A percentile compares a stretch with the other conserved stretches of the same genome.
Conservation (phyloP, 768 basidiomycete genomes). For the Chalciporus sphaerocephalus region DNA sequence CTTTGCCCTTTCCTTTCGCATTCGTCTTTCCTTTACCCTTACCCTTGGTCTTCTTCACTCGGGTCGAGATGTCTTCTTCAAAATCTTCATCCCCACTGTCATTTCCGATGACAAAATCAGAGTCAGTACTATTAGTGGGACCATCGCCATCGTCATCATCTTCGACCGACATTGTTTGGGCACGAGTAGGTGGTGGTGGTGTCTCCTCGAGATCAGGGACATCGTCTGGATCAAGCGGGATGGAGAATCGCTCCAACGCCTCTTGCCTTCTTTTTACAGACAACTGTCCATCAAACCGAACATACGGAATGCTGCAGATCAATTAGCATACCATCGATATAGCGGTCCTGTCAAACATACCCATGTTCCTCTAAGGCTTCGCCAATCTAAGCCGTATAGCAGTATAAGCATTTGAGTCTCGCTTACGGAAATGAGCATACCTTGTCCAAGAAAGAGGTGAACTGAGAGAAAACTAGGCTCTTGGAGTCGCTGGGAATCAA, state of each 20-base stretch:
- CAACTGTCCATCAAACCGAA: conserved; percentile 84
- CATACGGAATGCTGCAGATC: conserved; percentile 57
- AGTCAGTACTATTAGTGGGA: conserved; percentile 29
- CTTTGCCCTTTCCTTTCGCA: conserved; percentile 38
- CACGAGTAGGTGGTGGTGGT: conserved; percentile 10
- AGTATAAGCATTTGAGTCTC: not conserved
- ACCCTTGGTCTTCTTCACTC: conserved; percentile 24
- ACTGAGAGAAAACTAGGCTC: conserved; percentile 86
- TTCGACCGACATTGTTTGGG: conserved; percentile 3
- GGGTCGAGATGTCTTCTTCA: conserved; percentile 28
- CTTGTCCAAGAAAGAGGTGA: conserved; percentile 81
- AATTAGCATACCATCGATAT: not conserved
- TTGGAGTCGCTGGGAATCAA: conserved; percentile 70
- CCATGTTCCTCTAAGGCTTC: conserved; percentile 62
- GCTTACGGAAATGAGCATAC: conserved; percentile 30
- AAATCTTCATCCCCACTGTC: conserved; percentile 30
- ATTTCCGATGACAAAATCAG: conserved; percentile 33
- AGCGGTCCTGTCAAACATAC: conserved; percentile 32
- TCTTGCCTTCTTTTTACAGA: conserved; percentile 77
- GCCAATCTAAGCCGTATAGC: conserved; percentile 51
- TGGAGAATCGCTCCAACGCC: conserved; percentile 66
- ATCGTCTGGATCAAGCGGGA: conserved; percentile 49
- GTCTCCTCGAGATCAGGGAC: conserved; percentile 14
- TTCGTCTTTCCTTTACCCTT: conserved; percentile 33
- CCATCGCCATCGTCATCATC: conserved; percentile 10